Percentiles rank a stretch among this genome's conserved stretches.
These are phyloP conservation scores for Melocanna baccifera DNA, from an alignment of 176 grass and related monocot species.

Conservation along the genomic window DNA sequence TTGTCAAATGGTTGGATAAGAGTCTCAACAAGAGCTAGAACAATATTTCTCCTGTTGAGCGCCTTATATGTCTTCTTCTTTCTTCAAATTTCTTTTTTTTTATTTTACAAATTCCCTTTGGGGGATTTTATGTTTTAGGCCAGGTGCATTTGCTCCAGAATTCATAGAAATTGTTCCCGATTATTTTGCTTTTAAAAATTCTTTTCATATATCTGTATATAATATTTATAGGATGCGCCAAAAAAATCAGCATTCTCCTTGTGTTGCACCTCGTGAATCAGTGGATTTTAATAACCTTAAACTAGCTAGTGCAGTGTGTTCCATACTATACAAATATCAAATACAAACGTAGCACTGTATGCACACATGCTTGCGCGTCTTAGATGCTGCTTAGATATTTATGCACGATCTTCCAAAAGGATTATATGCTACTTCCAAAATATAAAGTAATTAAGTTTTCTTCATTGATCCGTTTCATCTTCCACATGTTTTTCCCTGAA, in stretches of 20 bases:
- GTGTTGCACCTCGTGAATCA: conserved; percentile 3
- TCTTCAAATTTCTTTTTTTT: not conserved
- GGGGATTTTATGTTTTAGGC: not conserved
- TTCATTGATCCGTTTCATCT: not conserved
- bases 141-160: not conserved
- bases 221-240: not conserved
- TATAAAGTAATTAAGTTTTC: not conserved
- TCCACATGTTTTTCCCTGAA: not conserved
- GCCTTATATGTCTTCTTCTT: not conserved
- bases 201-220: not conserved
- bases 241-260: not conserved
- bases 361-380: not conserved
- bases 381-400: not conserved
- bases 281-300: conserved; percentile 13
- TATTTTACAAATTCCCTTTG: not conserved
- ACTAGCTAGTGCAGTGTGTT: not conserved
- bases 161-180: not conserved
- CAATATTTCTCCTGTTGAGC: not conserved
- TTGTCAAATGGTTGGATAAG: conserved; percentile 1
- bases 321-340: conserved; percentile 19
- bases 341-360: conserved; percentile 7
- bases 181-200: not conserved
- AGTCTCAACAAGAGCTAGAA: not conserved
- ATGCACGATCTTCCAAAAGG: not conserved
- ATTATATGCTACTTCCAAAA: not conserved